Conservation (phyloP, 768 basidiomycete species). For the Kwoniella dendrophila region DNA sequence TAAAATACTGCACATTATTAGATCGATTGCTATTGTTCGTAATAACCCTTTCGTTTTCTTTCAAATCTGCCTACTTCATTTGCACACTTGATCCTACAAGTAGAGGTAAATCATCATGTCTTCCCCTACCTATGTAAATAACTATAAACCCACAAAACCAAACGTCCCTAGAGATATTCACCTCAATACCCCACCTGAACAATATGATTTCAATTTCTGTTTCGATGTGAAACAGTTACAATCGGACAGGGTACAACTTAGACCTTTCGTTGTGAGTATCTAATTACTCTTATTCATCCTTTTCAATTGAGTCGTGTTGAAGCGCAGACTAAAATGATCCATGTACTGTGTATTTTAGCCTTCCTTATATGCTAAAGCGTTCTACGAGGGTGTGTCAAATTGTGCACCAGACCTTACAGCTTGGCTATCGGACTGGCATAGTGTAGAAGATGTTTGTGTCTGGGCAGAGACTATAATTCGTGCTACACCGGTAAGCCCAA, state of each 20-base stretch:
- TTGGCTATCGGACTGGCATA: slow-evolving; percentile 17
- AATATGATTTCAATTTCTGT: slow-evolving; percentile 50
- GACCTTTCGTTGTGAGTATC: slow-evolving; percentile 44
- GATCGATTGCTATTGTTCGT: no score
- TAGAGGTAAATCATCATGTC: no score
- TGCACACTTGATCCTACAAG: no score
- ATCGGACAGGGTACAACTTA: slow-evolving; percentile 44
- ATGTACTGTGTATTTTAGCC: slow-evolving; percentile 36
- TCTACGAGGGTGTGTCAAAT: slow-evolving; percentile 28
- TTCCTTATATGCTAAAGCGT: slow-evolving; percentile 32
- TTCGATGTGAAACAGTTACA: slow-evolving; percentile 39
- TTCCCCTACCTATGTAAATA: slow-evolving; percentile 17
- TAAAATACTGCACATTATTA: no score
- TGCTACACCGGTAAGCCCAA: slow-evolving; percentile 17
- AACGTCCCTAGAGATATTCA: slow-evolving; percentile 15
- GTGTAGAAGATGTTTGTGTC: slow-evolving; percentile 16
- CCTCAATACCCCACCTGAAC: slow-evolving; percentile 21
- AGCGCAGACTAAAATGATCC: no score
- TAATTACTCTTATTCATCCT: no score
- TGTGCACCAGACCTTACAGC: slow-evolving; percentile 25
- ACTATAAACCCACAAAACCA: not conserved
- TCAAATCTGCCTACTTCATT: no score
- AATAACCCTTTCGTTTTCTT: no score
- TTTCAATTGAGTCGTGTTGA: not conserved
- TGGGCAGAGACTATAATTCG: slow-evolving; percentile 25